A percentile compares a stretch with the other conserved stretches of the same genome.
These are phyloP conservation scores for Arthrobotrys pseudoclavata DNA, from an alignment of 2,329 filamentous ascomycete genomes.

Conservation along the genomic window DNA sequence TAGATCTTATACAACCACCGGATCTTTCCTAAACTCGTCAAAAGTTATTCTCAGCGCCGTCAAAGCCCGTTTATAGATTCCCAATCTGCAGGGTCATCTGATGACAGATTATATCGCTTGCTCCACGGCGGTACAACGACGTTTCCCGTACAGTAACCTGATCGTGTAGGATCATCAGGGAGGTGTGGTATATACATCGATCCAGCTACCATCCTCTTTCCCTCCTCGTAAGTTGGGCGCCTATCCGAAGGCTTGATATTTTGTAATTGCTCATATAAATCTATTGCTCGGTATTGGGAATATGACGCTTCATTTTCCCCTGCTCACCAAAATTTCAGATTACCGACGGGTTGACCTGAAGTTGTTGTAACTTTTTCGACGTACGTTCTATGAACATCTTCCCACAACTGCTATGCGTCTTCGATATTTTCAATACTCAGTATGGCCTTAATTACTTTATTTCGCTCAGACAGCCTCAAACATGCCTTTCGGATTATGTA, in stretches of 20 bases:
- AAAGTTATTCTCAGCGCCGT: not conserved
- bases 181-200: conserved; percentile 40
- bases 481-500: not conserved
- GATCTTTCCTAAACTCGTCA: conserved; percentile 5
- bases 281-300: conserved; percentile 20
- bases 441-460: not conserved
- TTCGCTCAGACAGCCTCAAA: not conserved
- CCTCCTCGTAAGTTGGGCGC: not conserved
- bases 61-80: conserved; percentile 29
- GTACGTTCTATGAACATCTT: too few relatives aligned
- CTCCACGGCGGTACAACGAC: conserved; percentile 40
- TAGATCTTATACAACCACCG: not conserved
- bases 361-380: too few relatives aligned
- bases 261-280: not conserved
- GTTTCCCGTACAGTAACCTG: conserved; percentile 41
- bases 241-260: not conserved
- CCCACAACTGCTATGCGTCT: too few relatives aligned
- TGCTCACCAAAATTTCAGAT: too few relatives aligned
- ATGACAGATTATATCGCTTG: conserved; percentile 27
- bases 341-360: too few relatives aligned
- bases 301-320: too few relatives aligned
- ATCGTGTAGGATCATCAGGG: conserved; percentile 6
- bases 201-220: conserved; percentile 37
- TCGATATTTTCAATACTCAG: not conserved
- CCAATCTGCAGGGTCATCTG: conserved; percentile 7